A percentile compares a stretch with the other conserved stretches of the same genome.
Conservation (phyloP, 176 grass and related monocot genomes). For the Carex pumila region DNA sequence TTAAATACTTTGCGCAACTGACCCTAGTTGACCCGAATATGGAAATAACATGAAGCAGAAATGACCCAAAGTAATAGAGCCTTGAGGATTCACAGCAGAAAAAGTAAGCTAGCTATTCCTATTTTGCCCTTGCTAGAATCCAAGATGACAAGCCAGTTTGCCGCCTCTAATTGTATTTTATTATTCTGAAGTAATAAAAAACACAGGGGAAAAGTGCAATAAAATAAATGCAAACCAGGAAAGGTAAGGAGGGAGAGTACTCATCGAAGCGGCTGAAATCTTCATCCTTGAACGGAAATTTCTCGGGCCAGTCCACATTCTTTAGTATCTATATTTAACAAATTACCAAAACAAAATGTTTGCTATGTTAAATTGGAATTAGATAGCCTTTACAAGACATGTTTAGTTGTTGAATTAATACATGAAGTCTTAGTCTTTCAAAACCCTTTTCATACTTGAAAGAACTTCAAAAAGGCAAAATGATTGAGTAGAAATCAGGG, state of each 20-base stretch:
- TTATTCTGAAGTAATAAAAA: neutral
- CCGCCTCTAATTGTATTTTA: neutral
- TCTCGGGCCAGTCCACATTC: constrained; percentile 79
- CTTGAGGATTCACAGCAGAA: neutral
- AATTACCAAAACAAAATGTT: neutral
- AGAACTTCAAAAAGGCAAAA: neutral
- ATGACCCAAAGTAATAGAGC: neutral
- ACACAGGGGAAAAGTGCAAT: neutral
- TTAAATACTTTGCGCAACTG: neutral
- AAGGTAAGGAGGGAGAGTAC: constrained; percentile 30
- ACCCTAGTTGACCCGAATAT: neutral
- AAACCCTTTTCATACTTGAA: neutral
- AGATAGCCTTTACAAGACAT: neutral
- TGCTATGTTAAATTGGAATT: neutral
- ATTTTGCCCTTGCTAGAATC: neutral
- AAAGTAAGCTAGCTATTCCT: neutral
- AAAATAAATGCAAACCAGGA: constrained; percentile 20
- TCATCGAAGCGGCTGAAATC: constrained; percentile 95
- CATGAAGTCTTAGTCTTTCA: neutral
- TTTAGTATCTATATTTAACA: constrained; percentile 57
- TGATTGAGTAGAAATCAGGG: too few relatives aligned
- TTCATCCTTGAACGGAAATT: constrained; percentile 90
- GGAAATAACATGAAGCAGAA: neutral
- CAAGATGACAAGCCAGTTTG: neutral
- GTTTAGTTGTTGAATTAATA: neutral